Evolutionary conservation across 2,329 filamentous ascomycete species (phyloP).

Genomic region (Cytospora chrysosperma): DNA sequence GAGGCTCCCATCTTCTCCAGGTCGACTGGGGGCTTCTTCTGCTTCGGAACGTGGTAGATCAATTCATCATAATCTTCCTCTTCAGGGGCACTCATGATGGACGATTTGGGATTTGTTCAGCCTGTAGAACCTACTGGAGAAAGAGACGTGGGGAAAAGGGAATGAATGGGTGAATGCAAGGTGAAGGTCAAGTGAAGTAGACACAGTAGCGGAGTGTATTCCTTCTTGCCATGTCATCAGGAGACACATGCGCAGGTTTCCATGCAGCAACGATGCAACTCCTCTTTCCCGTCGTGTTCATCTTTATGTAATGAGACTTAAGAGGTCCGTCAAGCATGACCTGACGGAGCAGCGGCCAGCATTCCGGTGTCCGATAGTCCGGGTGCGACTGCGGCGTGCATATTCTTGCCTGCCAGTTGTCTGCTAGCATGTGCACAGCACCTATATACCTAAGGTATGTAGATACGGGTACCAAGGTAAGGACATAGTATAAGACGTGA

Average conservation of each 20-base stretch:
- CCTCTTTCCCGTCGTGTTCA: conserved; percentile 6
- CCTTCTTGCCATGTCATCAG: conserved; percentile 2
- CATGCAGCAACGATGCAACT: conserved; percentile 14
- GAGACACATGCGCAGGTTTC: background rate
- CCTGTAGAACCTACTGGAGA: background rate
- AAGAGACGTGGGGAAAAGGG: background rate
- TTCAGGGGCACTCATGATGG: conserved; percentile 26
- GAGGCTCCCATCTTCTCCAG: conserved; percentile 37
- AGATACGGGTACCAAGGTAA: too few relatives aligned
- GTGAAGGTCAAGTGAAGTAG: background rate
- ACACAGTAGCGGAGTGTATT: background rate
- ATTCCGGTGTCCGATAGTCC: background rate
- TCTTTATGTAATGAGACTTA: conserved; percentile 9
- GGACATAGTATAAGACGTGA: background rate
- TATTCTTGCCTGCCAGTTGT: background rate
- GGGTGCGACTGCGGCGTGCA: background rate
- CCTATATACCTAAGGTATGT: too few relatives aligned
- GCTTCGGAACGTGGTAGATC: conserved; percentile 40
- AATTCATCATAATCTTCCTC: conserved; percentile 37
- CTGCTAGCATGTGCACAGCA: background rate
- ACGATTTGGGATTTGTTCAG: background rate
- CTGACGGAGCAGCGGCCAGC: background rate
- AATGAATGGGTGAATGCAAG: too few relatives aligned
- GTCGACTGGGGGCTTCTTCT: conserved; percentile 34
- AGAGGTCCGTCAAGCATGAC: background rate